Conservation (phyloP, 495 filamentous ascomycete genomes). For the Ascobolus immersus region DNA sequence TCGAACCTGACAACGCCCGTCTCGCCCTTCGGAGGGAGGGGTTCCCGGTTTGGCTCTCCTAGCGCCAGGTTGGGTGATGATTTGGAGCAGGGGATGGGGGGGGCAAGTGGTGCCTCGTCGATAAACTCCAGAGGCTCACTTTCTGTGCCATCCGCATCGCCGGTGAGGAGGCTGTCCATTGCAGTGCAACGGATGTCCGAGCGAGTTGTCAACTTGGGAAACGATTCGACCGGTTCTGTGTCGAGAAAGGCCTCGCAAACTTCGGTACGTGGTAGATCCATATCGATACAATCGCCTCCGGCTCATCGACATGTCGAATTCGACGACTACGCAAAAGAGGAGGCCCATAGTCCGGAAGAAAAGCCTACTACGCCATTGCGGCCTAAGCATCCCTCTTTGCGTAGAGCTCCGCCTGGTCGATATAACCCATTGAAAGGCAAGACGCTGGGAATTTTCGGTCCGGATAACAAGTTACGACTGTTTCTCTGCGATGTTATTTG, state of each 20-base stretch:
- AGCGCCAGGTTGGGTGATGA: slow-evolving; percentile 31
- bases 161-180: slow-evolving; percentile 64
- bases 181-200: slow-evolving; percentile 80
- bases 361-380: not conserved
- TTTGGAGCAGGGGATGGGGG: slow-evolving; percentile 28
- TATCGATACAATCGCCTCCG: no score
- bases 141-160: slow-evolving; percentile 26
- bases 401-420: slow-evolving; percentile 19
- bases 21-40: slow-evolving; percentile 34
- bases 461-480: slow-evolving; percentile 46
- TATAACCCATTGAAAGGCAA: slow-evolving; percentile 72
- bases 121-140: slow-evolving; percentile 26
- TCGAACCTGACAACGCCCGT: slow-evolving; percentile 22
- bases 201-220: slow-evolving; percentile 90
- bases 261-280: slow-evolving; percentile 32
- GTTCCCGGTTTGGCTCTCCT: slow-evolving; percentile 32
- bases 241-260: slow-evolving; percentile 34
- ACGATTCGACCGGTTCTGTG: slow-evolving; percentile 46
- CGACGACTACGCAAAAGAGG: slow-evolving; percentile 17
- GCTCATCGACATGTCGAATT: not conserved
- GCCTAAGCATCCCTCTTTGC: not conserved
- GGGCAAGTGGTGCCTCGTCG: slow-evolving; percentile 42
- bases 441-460: slow-evolving; percentile 59
- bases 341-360: slow-evolving; percentile 7
- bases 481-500: slow-evolving; percentile 70